Evolutionary conservation across 164 flowering plant genomes (phyloP).

Genomic region (Litsea cubeba): DNA sequence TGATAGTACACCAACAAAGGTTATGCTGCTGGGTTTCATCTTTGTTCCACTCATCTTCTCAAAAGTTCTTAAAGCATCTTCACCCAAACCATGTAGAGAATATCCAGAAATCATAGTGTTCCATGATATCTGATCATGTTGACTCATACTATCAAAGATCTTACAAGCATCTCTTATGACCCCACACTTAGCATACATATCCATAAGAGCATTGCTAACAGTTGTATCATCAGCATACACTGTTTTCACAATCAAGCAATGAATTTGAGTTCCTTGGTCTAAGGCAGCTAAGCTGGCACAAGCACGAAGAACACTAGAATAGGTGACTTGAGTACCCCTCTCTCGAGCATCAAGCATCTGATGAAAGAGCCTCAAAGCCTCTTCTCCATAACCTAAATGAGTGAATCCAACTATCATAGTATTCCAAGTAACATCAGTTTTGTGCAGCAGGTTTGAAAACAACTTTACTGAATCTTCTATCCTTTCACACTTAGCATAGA

Average conservation of each 20-base stretch:
- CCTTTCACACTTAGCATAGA: conserved; percentile 77
- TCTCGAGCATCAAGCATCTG: conserved; percentile 47
- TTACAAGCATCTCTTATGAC: conserved; percentile 54
- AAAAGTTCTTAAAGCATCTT: conserved; percentile 55
- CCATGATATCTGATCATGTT: conserved; percentile 69
- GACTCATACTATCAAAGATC: conserved; percentile 46
- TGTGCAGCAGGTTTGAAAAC: conserved; percentile 36
- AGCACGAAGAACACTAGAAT: conserved; percentile 72
- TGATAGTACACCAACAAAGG: conserved; percentile 78
- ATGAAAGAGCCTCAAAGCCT: conserved; percentile 52
- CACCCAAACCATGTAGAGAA: conserved; percentile 75
- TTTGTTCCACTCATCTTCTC: conserved; percentile 45
- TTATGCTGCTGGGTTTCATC: conserved; percentile 54
- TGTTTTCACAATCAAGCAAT: conserved; percentile 51
- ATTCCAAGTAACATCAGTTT: conserved; percentile 85
- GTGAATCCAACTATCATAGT: conserved; percentile 80
- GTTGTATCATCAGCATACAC: conserved; percentile 35
- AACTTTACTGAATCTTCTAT: conserved; percentile 45
- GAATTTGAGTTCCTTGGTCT: conserved; percentile 70
- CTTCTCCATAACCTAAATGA: conserved; percentile 54
- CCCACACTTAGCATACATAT: conserved; percentile 96
- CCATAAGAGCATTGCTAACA: conserved; percentile 67
- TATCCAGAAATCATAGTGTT: conserved; percentile 82
- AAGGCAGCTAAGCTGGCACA: conserved; percentile 68
- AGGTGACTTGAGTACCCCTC: conserved; percentile 60